A percentile compares a stretch with the other conserved stretches of the same genome.
Conservation (phyloP, 1,284 basidiomycete species). For the Anthracocystis panici-leucophaei region DNA sequence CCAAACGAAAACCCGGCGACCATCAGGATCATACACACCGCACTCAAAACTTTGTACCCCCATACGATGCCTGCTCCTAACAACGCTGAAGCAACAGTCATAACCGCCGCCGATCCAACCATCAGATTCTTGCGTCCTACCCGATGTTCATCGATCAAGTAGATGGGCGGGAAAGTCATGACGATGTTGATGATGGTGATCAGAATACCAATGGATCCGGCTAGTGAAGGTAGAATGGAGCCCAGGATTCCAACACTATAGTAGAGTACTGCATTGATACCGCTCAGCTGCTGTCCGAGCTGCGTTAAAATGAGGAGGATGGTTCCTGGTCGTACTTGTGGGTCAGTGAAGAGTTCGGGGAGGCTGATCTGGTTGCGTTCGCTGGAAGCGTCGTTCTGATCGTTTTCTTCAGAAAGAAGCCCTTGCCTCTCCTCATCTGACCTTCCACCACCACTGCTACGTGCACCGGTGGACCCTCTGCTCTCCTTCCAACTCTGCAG, state of each 20-base stretch:
- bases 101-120: slow-evolving; percentile 73
- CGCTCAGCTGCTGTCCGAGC: slow-evolving; percentile 64
- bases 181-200: slow-evolving; percentile 75
- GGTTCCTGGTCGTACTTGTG: slow-evolving; percentile 43
- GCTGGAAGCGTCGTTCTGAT: background rate
- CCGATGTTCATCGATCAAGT: slow-evolving; percentile 78
- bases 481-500: slow-evolving; percentile 34
- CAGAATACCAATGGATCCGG: slow-evolving; percentile 56
- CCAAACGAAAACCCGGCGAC: slow-evolving; percentile 90
- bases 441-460: background rate
- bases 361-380: slow-evolving; percentile 16
- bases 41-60: slow-evolving; percentile 73
- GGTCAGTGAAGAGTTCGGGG: slow-evolving; percentile 30
- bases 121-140: slow-evolving; percentile 71
- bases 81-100: slow-evolving; percentile 77
- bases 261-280: slow-evolving; percentile 66
- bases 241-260: slow-evolving; percentile 65
- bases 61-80: slow-evolving; percentile 80
- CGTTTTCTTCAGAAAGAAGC: slow-evolving; percentile 16
- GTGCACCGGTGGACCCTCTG: slow-evolving; percentile 4
- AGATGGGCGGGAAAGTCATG: slow-evolving; percentile 84
- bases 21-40: slow-evolving; percentile 82
- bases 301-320: slow-evolving; percentile 60
- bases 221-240: slow-evolving; percentile 51
- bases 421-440: slow-evolving; percentile 40